Evolutionary conservation across 2,329 filamentous ascomycete genomes (phyloP).

Genomic region (Bipolaris oryzae): DNA sequence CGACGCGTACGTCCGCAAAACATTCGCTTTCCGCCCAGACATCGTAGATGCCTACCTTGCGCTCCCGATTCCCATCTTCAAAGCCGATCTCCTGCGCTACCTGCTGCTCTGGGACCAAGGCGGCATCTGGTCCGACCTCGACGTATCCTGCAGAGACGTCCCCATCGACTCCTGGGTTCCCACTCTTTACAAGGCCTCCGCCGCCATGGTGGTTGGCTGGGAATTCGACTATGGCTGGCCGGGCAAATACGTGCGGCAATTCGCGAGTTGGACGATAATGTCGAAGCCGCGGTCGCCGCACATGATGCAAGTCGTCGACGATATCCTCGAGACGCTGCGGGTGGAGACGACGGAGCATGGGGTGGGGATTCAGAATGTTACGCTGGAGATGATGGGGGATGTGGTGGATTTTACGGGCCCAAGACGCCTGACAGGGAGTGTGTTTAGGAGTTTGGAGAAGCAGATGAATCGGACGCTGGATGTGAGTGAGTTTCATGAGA

Average conservation of each 20-base stretch:
- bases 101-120: slow-evolving; percentile 50
- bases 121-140: slow-evolving; percentile 53
- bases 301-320: slow-evolving; percentile 34
- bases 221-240: slow-evolving; percentile 46
- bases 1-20: slow-evolving; percentile 41
- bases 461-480: slow-evolving; percentile 20
- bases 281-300: slow-evolving; percentile 31
- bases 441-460: slow-evolving; percentile 33
- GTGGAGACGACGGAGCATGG: slow-evolving; percentile 17
- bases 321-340: slow-evolving; percentile 30
- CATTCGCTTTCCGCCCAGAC: slow-evolving; percentile 45
- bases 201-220: slow-evolving; percentile 48
- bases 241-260: slow-evolving; percentile 27
- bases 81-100: slow-evolving; percentile 53
- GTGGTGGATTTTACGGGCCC: slow-evolving; percentile 41
- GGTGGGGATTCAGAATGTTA: slow-evolving; percentile 23
- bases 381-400: slow-evolving; percentile 31
- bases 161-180: slow-evolving; percentile 49
- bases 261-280: slow-evolving; percentile 43
- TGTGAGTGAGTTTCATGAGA: slow-evolving; percentile 22
- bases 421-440: slow-evolving; percentile 30
- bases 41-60: slow-evolving; percentile 46
- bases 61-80: slow-evolving; percentile 48
- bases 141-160: slow-evolving; percentile 45
- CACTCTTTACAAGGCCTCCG: slow-evolving; percentile 22